A percentile compares a stretch with the other conserved stretches of the same genome.
Conservation (phyloP, 2,329 filamentous ascomycete genomes). For the Curvularia eragrostidis region DNA sequence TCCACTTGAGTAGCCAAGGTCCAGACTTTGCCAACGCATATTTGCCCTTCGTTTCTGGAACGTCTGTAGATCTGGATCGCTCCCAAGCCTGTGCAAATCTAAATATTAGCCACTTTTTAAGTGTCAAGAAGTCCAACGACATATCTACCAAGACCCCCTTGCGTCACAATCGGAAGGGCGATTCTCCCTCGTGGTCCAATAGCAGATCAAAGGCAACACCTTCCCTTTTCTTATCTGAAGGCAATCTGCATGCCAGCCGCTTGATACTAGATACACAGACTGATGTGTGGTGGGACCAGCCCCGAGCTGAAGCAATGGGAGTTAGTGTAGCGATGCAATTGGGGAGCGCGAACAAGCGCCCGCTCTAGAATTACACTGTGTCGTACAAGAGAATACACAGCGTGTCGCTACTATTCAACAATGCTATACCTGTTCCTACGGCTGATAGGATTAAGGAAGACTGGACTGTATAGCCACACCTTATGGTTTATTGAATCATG, state of each 20-base stretch:
- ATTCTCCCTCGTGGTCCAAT: neutral
- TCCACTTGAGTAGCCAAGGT: neutral
- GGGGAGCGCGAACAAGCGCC: neutral
- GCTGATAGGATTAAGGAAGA: neutral
- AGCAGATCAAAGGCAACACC: neutral
- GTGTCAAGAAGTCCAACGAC: neutral
- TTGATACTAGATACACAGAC: slow-evolving; percentile 12
- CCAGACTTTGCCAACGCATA: neutral
- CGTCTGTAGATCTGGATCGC: neutral
- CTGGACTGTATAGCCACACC: too few relatives aligned
- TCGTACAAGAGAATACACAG: neutral
- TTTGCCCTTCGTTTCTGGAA: neutral
- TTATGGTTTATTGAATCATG: neutral
- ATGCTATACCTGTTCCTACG: neutral
- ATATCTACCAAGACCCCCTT: neutral
- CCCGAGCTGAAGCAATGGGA: slow-evolving; percentile 1
- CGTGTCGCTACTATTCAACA: neutral
- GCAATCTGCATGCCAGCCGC: neutral
- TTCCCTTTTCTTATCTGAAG: too few relatives aligned
- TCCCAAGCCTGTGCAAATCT: neutral
- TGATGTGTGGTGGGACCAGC: slow-evolving; percentile 13
- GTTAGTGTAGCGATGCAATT: neutral
- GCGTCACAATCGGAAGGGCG: neutral
- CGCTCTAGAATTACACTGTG: neutral
- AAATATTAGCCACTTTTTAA: neutral